phyloP scores from a whole-genome alignment of 345 rosid species.

The Pistacia integerrima region DNA sequence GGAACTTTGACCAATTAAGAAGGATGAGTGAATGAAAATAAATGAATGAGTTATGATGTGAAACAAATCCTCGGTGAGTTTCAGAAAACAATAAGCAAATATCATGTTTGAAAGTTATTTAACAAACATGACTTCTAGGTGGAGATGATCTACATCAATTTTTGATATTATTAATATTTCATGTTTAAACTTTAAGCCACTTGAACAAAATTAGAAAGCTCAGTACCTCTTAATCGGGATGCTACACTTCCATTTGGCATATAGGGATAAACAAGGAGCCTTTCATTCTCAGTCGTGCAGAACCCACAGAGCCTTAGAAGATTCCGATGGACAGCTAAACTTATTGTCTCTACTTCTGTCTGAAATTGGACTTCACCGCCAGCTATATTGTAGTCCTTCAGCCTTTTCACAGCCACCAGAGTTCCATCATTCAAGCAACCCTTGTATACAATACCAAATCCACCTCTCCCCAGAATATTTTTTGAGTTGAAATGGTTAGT shows the following conservation, averaged over 20 bases:
- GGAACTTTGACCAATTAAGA: not conserved
- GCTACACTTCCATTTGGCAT: constrained; percentile 98
- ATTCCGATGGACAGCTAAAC: constrained; percentile 95
- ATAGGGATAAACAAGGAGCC: constrained; percentile 93
- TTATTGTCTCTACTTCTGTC: constrained; percentile 94
- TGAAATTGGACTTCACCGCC: constrained; percentile 98
- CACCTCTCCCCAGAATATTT: constrained; percentile 90
- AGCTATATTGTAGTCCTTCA: constrained; percentile 81
- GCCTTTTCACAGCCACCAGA: constrained; percentile 93
- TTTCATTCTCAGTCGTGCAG: constrained; percentile 86
- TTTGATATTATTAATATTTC: not conserved
- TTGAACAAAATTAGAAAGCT: not conserved
- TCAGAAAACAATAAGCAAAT: not conserved
- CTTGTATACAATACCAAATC: constrained; percentile 93
- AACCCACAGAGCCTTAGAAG: constrained; percentile 96
- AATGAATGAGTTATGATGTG: not conserved
- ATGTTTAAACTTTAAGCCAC: not conserved
- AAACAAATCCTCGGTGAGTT: not conserved
- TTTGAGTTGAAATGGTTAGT: constrained; percentile 86
- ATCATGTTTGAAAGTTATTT: not conserved
- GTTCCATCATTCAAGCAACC: constrained; percentile 77
- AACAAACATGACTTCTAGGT: not conserved
- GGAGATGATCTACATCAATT: not conserved
- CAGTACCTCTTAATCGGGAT: constrained; percentile 79
- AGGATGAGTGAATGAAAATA: not conserved